These are phyloP conservation scores for Boletus barrowsii DNA, from an alignment of 768 basidiomycete species.

Conservation along the genomic window DNA sequence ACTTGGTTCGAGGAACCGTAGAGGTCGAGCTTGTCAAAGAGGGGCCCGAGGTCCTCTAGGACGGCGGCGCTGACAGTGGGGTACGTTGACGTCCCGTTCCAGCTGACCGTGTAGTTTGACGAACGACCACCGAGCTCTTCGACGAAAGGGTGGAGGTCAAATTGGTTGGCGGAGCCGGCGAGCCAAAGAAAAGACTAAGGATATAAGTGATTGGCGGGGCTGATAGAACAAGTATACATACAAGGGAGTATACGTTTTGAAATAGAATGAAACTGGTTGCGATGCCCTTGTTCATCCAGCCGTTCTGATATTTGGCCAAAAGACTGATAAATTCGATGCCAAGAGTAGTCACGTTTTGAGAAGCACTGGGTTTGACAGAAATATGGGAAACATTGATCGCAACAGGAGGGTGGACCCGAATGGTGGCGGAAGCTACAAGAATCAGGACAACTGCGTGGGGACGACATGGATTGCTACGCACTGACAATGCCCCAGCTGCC, in stretches of 20 bases:
- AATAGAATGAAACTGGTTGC: neutral
- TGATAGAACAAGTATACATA: constrained; percentile 1
- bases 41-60: constrained; percentile 6
- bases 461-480: constrained; percentile 3
- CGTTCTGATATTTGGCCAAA: constrained; percentile 19
- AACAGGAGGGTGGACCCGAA: constrained; percentile 9
- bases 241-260: constrained; percentile 11
- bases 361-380: constrained; percentile 6
- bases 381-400: constrained; percentile 13
- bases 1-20: constrained; percentile 19
- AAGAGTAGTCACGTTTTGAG: constrained; percentile 9
- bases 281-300: constrained; percentile 13
- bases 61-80: constrained; percentile 11
- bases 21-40: constrained; percentile 5
- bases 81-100: constrained; percentile 17
- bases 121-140: constrained; percentile 15
- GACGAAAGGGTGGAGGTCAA: constrained; percentile 14
- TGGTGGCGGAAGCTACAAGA: constrained; percentile 17
- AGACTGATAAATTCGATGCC: constrained; percentile 20
- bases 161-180: neutral
- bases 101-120: constrained; percentile 12
- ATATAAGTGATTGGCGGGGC: neutral
- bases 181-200: constrained; percentile 22
- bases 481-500: constrained; percentile 49
- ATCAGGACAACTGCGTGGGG: neutral